Percentiles rank a stretch among this genome's conserved stretches.
phyloP scores from a whole-genome alignment of 2,329 filamentous ascomycete species.

The Verticillium dahliae region DNA sequence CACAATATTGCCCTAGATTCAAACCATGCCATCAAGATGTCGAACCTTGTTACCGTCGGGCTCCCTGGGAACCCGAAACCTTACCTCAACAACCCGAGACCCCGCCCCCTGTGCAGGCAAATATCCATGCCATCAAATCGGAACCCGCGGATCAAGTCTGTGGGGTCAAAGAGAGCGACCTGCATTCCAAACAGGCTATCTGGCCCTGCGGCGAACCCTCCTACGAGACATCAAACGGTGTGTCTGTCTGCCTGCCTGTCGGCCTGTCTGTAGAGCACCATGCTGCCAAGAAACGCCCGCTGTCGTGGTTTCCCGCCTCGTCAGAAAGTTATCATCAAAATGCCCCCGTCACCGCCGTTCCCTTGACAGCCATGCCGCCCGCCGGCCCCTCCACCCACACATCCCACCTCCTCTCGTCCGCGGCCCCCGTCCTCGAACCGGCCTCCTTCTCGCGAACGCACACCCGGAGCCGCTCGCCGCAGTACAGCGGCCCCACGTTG shows the following conservation, averaged over 20 bases:
- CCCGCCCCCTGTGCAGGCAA: not conserved
- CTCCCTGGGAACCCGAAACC: not conserved
- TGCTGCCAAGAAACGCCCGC: too few species aligned
- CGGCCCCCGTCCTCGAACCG: constrained; percentile 15
- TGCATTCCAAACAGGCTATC: too few species aligned
- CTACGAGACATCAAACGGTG: too few species aligned
- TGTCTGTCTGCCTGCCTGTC: too few species aligned
- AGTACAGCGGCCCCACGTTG: constrained; percentile 78
- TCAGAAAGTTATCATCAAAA: not conserved
- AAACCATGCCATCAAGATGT: too few species aligned
- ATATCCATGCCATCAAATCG: not conserved
- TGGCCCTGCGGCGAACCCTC: too few species aligned
- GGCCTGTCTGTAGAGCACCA: too few species aligned
- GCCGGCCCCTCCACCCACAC: constrained; percentile 59
- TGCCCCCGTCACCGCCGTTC: constrained; percentile 26
- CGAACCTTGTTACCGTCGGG: not conserved
- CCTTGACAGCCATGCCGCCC: constrained; percentile 59
- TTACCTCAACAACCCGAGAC: not conserved
- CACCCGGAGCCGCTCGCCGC: constrained; percentile 61
- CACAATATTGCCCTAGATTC: too few species aligned
- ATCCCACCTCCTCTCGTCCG: constrained; percentile 38
- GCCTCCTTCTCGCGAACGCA: constrained; percentile 50
- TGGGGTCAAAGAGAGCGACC: not conserved
- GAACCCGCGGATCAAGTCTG: not conserved
- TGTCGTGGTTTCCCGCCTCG: too few species aligned